Evolutionary conservation across 176 grass and related monocot genomes (phyloP).

Genomic region (Avena insularis): DNA sequence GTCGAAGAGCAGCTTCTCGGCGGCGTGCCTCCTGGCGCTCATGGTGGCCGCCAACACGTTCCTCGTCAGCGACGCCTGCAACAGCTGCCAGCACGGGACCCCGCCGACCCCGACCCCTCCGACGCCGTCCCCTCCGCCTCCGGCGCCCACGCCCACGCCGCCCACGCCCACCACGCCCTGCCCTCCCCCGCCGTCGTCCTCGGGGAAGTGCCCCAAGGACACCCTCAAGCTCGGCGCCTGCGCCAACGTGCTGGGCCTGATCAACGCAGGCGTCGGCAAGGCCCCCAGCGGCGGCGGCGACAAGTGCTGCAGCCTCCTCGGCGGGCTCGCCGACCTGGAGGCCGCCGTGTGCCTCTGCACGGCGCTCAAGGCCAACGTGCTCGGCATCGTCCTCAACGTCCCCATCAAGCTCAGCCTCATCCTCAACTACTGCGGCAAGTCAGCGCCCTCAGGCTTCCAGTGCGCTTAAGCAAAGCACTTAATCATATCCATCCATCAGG

Average conservation of each 20-base stretch:
- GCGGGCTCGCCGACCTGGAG: constrained; percentile 59
- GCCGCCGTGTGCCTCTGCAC: constrained; percentile 75
- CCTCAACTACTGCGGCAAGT: constrained; percentile 74
- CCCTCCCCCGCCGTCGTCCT: not conserved
- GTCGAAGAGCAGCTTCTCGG: not conserved
- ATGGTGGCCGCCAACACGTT: constrained; percentile 25
- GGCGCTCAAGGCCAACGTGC: constrained; percentile 61
- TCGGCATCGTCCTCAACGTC: constrained; percentile 61
- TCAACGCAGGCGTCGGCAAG: constrained; percentile 20
- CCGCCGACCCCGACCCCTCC: not conserved
- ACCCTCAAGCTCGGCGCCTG: constrained; percentile 58
- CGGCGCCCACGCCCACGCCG: not conserved
- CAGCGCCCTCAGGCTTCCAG: constrained; percentile 42
- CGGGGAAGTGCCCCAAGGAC: constrained; percentile 41
- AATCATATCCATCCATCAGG: not conserved
- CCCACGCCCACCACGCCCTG: not conserved
- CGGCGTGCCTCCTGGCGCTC: constrained; percentile 12
- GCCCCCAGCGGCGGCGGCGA: constrained; percentile 25
- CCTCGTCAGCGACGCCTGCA: constrained; percentile 25
- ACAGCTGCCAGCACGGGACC: not conserved
- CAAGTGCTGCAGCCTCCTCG: constrained; percentile 45
- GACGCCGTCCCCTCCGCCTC: constrained; percentile 15
- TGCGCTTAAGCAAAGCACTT: not conserved
- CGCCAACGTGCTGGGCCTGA: constrained; percentile 47
- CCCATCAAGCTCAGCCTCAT: constrained; percentile 59